Evolutionary conservation across 1,139 yeast species (phyloP), one percentile per base, ranked within the genome.

Genomic region (Scheffersomyces parashehatae): DNA sequence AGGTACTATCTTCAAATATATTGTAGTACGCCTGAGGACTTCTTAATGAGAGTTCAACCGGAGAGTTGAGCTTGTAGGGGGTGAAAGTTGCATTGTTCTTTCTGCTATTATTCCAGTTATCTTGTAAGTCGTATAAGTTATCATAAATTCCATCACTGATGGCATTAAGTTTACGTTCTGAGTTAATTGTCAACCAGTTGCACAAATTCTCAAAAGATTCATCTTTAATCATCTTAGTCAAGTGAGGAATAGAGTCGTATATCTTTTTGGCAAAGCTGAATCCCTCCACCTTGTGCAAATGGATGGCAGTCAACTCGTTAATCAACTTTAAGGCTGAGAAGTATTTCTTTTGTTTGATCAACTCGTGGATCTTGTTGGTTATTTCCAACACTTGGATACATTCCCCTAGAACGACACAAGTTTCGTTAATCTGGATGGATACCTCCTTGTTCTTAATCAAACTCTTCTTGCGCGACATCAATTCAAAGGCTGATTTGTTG

Each of bases 281-380:
- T 45, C 81, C 81, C 42, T 85, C 83, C 16, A 85, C 84, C 46
- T 86, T 84, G 35, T 83, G 83, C 40, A 87, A 68, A 53, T 87
- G 90, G 36, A 86, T 72, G 45, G 77, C 80, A 1, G 74, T 67
- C 52, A 93, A 70, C 56, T 85, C 95, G 48, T 89, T 93, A 44
- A 90, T 70, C 51, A 88, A 80, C 59, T 89, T 89, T 53, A 93
- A 77, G 0, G 98, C 97, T 48, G 87, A 87, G 64, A 89, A 93
- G 56, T 88, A 88, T 52, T 85, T 85, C 54, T 83, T 81, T 50
- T 79, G 81, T 48, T 82, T 80, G 50, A 90, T 85, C 59, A 90
- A 70, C 40, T 88, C 95, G 59, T 89, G 90, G 42, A 90, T 88
- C 56, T 84, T 86, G 62, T 90, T 91, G 24, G 96, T 87, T 54